Base-by-base conservation (phyloP, 2,329 filamentous ascomycete genomes). In the Aspergillus texensis region DNA sequence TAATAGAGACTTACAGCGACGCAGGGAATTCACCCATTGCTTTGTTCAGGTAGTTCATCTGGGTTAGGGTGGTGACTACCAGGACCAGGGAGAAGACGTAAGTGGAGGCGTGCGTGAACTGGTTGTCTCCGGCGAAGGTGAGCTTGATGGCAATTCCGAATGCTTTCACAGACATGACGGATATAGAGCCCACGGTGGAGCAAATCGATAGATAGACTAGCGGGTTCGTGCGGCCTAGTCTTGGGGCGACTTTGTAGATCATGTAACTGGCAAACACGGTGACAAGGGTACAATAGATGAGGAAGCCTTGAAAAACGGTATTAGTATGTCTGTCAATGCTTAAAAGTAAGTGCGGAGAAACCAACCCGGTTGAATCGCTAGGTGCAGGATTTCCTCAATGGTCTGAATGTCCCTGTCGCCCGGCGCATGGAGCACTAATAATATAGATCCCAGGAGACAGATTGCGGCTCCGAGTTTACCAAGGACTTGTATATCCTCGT, bases 21-120 rank as follows among this genome's bases (percentile, higher is more conserved):
- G 95, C 97, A 32, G 92, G 94, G 80, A 98, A 99, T 74, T 96
- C 93, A 78, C 93, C 96, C 64, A 99, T 83, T 9, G 95, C 95
- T 80, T 99, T 99, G 85, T 99, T 99, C 81, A 99, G 97, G 80
- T 99, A 99, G 80, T 99, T 99, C 95, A 99, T 98, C 84, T 99
- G 95, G 10, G 94, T 97, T 69, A 99, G 79, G 75, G 99, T 98
- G 83, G 95, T 98, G 68, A 97, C 92, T 3, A 86, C 85, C 0
- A 94, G 95, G 69, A 98, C 88, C 69, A 99, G 97, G 79, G 94
- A 89, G 78, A 99, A 99, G 67, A 97, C 94, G 73, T 99, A 99
- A 64, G 96, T 99, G 57, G 93, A 97, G 2, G 96, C 92, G 71
- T 96, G 92, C 4, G 88, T 88, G 78, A 99, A 97, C 79, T 99